These are phyloP conservation scores for Acacia crassicarpa DNA, from an alignment of 306 rosid species.

Conservation along the genomic window DNA sequence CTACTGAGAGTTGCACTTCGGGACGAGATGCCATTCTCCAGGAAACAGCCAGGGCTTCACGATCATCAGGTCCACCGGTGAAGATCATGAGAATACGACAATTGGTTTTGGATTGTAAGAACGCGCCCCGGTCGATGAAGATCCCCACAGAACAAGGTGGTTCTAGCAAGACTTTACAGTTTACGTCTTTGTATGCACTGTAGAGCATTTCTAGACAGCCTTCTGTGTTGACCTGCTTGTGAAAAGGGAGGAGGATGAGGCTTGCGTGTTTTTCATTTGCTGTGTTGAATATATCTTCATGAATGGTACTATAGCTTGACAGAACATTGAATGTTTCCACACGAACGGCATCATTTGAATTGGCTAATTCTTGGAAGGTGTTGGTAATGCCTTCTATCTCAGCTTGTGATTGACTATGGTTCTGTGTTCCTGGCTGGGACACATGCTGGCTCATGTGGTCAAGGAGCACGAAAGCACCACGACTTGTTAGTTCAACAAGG, in stretches of 20 bases:
- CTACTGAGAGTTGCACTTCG: conserved; percentile 34
- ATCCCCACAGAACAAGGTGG: neutral
- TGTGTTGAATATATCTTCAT: conserved; percentile 40
- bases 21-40: neutral
- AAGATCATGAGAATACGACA: neutral
- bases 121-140: neutral
- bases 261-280: conserved; percentile 39
- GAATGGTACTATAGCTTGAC: conserved; percentile 44
- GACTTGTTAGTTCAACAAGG: conserved; percentile 38
- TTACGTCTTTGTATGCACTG: neutral
- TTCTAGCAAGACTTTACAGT: neutral
- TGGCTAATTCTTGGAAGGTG: conserved; percentile 16
- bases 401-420: conserved; percentile 30
- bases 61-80: neutral
- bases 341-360: neutral
- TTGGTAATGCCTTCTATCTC: conserved; percentile 34
- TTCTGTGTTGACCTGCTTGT: neutral
- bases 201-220: neutral
- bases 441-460: conserved; percentile 13
- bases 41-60: neutral
- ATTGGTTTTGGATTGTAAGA: no score
- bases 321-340: conserved; percentile 34
- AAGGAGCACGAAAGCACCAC: conserved; percentile 27
- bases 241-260: conserved; percentile 43
- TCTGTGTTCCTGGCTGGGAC: neutral